Evolutionary conservation across 2,329 filamentous ascomycete genomes (phyloP).

Genomic region (Pestalotiopsis fici): DNA sequence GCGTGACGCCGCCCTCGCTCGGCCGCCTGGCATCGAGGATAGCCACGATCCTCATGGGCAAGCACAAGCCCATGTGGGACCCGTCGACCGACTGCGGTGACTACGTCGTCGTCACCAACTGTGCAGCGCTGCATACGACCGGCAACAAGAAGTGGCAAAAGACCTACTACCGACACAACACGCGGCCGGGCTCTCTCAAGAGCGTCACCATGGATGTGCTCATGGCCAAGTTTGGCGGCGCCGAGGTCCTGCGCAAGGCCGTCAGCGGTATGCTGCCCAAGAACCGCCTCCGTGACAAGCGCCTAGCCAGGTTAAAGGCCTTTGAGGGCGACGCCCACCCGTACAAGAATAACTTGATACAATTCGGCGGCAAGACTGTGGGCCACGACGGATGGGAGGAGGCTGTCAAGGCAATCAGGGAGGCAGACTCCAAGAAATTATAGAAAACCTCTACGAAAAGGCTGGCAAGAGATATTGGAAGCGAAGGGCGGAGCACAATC

Average conservation of each 20-base stretch:
- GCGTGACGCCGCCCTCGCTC: constrained; percentile 72
- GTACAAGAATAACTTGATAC: constrained; percentile 84
- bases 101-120: constrained; percentile 94
- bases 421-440: constrained; percentile 51
- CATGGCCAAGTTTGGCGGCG: constrained; percentile 87
- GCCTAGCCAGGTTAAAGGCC: constrained; percentile 86
- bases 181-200: constrained; percentile 82
- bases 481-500: neutral
- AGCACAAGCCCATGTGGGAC: constrained; percentile 98
- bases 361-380: constrained; percentile 63
- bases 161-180: constrained; percentile 93
- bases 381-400: constrained; percentile 55
- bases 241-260: constrained; percentile 86
- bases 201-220: constrained; percentile 92
- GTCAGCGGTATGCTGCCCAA: constrained; percentile 98
- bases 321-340: constrained; percentile 94
- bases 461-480: neutral
- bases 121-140: constrained; percentile 82
- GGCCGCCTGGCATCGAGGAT: constrained; percentile 88
- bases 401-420: constrained; percentile 50
- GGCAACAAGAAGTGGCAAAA: constrained; percentile 94
- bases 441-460: constrained; percentile 30
- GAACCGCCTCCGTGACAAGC: constrained; percentile 86
- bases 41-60: constrained; percentile 89
- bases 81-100: constrained; percentile 98